Evolutionary conservation across 192 early-diverging fungal genomes (phyloP), one percentile per base, ranked within the genome.

Genomic region (Backusella parvicylindrica): DNA sequence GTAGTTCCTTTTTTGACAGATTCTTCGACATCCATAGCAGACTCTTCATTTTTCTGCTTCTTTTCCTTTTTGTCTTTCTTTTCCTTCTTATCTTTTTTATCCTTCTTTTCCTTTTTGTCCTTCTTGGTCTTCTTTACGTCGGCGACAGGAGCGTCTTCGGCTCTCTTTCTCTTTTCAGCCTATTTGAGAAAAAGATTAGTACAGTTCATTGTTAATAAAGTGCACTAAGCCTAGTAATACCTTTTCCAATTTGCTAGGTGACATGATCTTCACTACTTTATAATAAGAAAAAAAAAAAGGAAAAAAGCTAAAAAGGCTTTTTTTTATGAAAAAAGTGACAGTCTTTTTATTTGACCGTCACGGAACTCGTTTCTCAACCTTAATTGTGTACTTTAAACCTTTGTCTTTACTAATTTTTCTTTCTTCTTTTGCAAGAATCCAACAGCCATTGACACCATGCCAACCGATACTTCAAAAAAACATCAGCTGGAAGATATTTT

Each of bases 401-500:
- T 47, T 21, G 43, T n/a, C 43, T n/a, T 47, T 4, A 16, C 40
- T 16, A 16, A 16, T 47, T 47, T 26, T 56, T 56, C 23, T 56
- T 26, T 50, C n/a, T 50, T 70, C 35, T 43, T 70, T 37, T 60
- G 6, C 38, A 32, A 70, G 36, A n/a, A 9, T 56, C 31, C 8
- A 23, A 56, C 1, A 23, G 21, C 23, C 50, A 9, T 26, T 23
- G 33, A 66, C 23, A 21, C 7, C 33, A 35, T 66, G 64, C 33
- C 64, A 66, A 66, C 64, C 13, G 33, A 66, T 21, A 66, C 31
- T 33, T 66, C 21, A 68, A 73, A 28, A 64, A 73, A 23, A 40
- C 79, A 83, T 33, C 79, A 82, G 21, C 53, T 87, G 37, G 82
- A 83, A 28, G 82, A 87, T 56, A 80, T 80, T 50, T 75, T 85